phyloP scores from a whole-genome alignment of 306 rosid genomes.

The Rosa rugosa region DNA sequence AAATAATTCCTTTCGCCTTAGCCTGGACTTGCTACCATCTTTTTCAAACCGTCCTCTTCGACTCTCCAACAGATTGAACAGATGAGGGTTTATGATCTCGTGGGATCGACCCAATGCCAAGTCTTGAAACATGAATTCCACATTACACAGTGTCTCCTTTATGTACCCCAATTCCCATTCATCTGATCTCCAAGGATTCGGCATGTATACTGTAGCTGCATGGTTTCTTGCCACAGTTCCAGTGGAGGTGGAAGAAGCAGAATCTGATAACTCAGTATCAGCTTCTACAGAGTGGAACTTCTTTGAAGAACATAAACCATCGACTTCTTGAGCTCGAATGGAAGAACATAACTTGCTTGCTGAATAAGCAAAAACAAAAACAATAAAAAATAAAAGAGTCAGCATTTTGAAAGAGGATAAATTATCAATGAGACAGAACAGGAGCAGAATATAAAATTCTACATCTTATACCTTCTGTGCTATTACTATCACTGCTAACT shows the following conservation, averaged over 20 bases:
- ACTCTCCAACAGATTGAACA: constrained; percentile 66
- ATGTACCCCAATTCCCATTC: constrained; percentile 75
- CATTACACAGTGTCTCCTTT: constrained; percentile 56
- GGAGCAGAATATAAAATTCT: background rate
- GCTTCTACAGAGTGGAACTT: constrained; percentile 46
- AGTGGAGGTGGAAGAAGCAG: constrained; percentile 72
- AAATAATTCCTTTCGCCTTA: constrained; percentile 58
- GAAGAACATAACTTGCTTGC: constrained; percentile 73
- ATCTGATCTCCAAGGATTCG: constrained; percentile 31
- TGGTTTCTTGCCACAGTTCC: constrained; percentile 35
- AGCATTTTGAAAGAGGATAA: constrained; percentile 11
- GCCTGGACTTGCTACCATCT: constrained; percentile 34
- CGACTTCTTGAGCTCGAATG: constrained; percentile 53
- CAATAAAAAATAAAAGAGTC: background rate
- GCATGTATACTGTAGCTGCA: constrained; percentile 17
- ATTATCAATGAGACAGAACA: background rate
- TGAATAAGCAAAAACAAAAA: constrained; percentile 32
- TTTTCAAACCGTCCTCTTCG: constrained; percentile 38
- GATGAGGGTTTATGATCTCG: constrained; percentile 57
- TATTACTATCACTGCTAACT: constrained; percentile 50
- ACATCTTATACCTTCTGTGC: constrained; percentile 59
- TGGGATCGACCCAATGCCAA: constrained; percentile 50
- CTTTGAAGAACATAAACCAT: constrained; percentile 43
- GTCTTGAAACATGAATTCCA: constrained; percentile 69
- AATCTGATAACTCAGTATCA: constrained; percentile 75